Conservation (phyloP, 306 rosid genomes). For the Geum urbanum region DNA sequence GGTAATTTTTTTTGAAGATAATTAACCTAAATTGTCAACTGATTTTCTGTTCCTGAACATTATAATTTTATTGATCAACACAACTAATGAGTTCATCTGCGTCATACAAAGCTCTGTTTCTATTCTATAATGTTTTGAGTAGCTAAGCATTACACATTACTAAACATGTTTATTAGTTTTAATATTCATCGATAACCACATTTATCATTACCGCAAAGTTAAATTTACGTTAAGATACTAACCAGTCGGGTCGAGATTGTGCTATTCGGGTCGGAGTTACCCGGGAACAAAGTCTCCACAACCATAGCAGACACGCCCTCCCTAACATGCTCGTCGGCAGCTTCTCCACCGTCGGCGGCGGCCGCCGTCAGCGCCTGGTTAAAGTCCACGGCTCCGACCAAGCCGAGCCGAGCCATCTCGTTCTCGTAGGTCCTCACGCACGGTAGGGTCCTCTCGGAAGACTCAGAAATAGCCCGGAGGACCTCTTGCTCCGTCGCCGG, state of each 20-base stretch:
- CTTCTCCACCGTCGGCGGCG: slow-evolving; percentile 83
- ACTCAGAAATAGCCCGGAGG: slow-evolving; percentile 60
- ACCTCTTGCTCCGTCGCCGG: slow-evolving; percentile 65
- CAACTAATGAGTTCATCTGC: too few relatives aligned
- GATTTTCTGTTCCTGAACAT: too few relatives aligned
- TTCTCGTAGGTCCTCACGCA: slow-evolving; percentile 76
- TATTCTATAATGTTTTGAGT: too few relatives aligned
- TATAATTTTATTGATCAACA: too few relatives aligned
- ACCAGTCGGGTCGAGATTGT: slow-evolving; percentile 94
- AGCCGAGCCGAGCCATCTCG: slow-evolving; percentile 55
- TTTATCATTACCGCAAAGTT: slow-evolving; percentile 12
- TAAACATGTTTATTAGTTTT: background rate
- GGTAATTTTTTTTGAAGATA: too few relatives aligned
- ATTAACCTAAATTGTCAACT: too few relatives aligned
- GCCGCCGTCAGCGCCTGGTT: slow-evolving; percentile 83
- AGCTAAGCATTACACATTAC: background rate
- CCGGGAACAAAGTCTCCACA: slow-evolving; percentile 78
- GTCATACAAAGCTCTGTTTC: too few relatives aligned
- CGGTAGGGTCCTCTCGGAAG: slow-evolving; percentile 60
- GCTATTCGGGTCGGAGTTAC: slow-evolving; percentile 46
- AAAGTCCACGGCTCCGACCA: slow-evolving; percentile 72
- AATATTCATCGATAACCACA: background rate
- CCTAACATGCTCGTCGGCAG: slow-evolving; percentile 68
- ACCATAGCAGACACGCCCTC: slow-evolving; percentile 75
- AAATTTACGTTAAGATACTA: slow-evolving; percentile 11